A percentile compares a stretch with the other conserved stretches of the same genome.
Evolutionary conservation across 768 basidiomycete genomes (phyloP).

Genomic region (Sporobolomyces pararoseus): DNA sequence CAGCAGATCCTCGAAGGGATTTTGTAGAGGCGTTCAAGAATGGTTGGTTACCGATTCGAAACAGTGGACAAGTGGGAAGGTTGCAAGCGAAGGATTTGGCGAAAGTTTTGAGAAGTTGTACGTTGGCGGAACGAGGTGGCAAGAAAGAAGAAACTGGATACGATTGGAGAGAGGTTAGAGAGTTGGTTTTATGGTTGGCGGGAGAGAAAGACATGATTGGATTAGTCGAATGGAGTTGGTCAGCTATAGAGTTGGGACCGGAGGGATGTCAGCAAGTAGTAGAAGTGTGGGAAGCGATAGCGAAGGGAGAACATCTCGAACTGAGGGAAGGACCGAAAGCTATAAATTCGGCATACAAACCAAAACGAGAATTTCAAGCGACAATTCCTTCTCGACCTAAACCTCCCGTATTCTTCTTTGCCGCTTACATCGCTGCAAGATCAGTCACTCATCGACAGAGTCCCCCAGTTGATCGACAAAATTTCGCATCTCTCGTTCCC

Average conservation of each 20-base stretch:
- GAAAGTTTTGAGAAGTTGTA: neutral
- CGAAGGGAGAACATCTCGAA: slow-evolving; percentile 9
- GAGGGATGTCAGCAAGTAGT: slow-evolving; percentile 26
- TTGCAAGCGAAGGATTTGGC: slow-evolving; percentile 5
- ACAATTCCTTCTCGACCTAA: neutral
- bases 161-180: neutral
- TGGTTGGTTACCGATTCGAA: slow-evolving; percentile 32
- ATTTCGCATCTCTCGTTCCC: slow-evolving; percentile 12
- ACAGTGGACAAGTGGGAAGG: slow-evolving; percentile 2
- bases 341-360: neutral
- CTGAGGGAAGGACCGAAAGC: neutral
- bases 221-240: slow-evolving; percentile 28
- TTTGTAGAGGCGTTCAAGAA: slow-evolving; percentile 10
- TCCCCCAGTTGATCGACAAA: neutral
- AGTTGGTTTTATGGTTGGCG: slow-evolving; percentile 28
- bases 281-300: slow-evolving; percentile 27
- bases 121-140: neutral
- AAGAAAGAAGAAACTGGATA: neutral
- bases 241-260: neutral
- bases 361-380: neutral
- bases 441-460: slow-evolving; percentile 1
- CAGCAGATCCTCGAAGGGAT: neutral
- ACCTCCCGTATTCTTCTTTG: slow-evolving; percentile 2
- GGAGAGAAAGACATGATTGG: slow-evolving; percentile 7
- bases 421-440: slow-evolving; percentile 16